Base-by-base conservation (phyloP, 1,284 basidiomycete genomes). In the Trichosporon sp. region DNA sequence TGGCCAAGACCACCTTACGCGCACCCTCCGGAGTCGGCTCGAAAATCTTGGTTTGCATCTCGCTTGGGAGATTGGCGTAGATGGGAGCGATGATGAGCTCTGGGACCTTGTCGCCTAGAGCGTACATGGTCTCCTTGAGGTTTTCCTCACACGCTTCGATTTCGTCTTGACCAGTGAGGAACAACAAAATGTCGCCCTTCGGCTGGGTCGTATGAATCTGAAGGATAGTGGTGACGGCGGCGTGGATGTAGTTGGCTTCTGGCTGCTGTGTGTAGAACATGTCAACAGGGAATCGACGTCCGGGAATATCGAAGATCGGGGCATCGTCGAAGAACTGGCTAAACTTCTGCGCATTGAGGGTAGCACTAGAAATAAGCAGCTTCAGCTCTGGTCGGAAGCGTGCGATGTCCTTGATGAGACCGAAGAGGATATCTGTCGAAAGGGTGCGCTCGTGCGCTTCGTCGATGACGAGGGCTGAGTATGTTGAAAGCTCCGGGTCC, bases 21-120 rank as follows among this genome's bases (percentile, higher is more conserved):
- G 97, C 93, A 11, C 95, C 95, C 69, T 93, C 91, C 0, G 97
- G 96, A 7, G 97, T 99, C 1, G 96, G 95, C 82, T 99, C 97
- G 82, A 99, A 99, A 73, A 99, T 99, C 85, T 98, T 98, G 38
- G 95, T 92, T 82, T 99, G 97, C 95, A 98, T 95, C 72, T 99
- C 97, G 75, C 92, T 95, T 1, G 97, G 97, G 35, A 99, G 84
- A 80, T 98, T 98, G 72, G 97, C 95, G 79, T 99, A 99, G 75
- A 99, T 98, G 0, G 97, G 97, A 78, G 95, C 98, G 65, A 99
- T 88, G 68, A 99, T 90, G 66, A 99, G 87, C 78, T 99, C 97
- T 8, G 90, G 88, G 53, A 99, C 92, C 84, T 98, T 98, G 85
- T 98, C 97, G 23, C 96, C 96, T 0, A 99, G 85, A 0, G 96